phyloP scores from a whole-genome alignment of 208 protist genomes.

The Novymonas esmeraldas region DNA sequence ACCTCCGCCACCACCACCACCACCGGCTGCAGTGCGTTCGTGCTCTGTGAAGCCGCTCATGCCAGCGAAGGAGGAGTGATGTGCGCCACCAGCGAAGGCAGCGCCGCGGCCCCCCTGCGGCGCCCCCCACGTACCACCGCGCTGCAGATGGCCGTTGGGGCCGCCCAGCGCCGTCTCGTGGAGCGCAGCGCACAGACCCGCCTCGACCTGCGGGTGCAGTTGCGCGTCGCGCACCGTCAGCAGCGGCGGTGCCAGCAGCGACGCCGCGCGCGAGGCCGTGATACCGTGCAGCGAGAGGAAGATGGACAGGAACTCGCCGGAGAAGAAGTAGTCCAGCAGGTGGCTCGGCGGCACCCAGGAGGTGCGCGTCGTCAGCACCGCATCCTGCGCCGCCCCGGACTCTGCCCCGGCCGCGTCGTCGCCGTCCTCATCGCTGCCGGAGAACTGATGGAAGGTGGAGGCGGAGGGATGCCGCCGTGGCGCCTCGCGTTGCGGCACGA shows the following conservation, averaged over 20 bases:
- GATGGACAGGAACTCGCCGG: constrained; percentile 38
- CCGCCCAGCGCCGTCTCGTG: not conserved
- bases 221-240: constrained; percentile 42
- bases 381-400: constrained; percentile 7
- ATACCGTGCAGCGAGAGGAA: constrained; percentile 52
- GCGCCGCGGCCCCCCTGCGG: not conserved
- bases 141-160: not conserved
- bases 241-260: constrained; percentile 44
- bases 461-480: constrained; percentile 13
- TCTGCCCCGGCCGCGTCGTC: constrained; percentile 1
- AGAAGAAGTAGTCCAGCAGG: constrained; percentile 48
- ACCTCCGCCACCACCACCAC: constrained; percentile 5
- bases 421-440: constrained; percentile 29
- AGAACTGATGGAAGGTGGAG: constrained; percentile 18
- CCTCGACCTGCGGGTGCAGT: constrained; percentile 39
- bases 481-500: constrained; percentile 52
- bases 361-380: constrained; percentile 43
- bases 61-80: too few species aligned
- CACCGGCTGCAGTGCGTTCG: too few species aligned
- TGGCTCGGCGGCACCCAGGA: constrained; percentile 50
- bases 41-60: too few species aligned
- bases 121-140: not conserved
- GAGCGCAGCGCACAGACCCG: constrained; percentile 14
- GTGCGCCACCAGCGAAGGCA: too few species aligned
- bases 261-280: constrained; percentile 30